Evolutionary conservation across 768 basidiomycete species (phyloP).

Genomic region (Mycena albidolilacea): DNA sequence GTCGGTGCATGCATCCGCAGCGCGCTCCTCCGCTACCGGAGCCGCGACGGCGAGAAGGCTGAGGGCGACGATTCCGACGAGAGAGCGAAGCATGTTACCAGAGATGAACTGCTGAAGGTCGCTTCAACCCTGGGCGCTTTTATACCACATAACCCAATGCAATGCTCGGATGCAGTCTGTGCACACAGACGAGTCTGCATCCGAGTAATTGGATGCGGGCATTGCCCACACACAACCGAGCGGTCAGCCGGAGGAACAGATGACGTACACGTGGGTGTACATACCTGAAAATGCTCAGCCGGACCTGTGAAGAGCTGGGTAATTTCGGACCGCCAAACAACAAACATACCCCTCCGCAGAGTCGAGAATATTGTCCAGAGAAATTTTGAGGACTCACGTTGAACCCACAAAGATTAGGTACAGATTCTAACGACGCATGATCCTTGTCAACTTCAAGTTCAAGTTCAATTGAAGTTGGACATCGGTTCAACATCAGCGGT

Average conservation of each 20-base stretch:
- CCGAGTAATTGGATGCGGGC: background rate
- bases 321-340: no score
- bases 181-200: background rate
- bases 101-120: slow-evolving; percentile 7
- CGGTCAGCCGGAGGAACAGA: slow-evolving; percentile 15
- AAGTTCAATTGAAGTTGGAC: background rate
- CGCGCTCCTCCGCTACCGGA: slow-evolving; percentile 21
- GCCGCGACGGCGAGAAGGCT: slow-evolving; percentile 12
- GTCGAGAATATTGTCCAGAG: background rate
- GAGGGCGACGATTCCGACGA: slow-evolving; percentile 15
- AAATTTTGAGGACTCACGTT: background rate
- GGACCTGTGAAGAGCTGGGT: no score
- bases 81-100: slow-evolving; percentile 24
- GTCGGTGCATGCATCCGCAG: slow-evolving; percentile 25
- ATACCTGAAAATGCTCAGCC: no score
- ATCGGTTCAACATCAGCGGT: no score
- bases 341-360: background rate
- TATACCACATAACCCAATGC: background rate
- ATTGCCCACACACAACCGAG: background rate
- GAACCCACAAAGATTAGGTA: background rate
- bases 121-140: background rate
- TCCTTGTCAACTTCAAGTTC: no score
- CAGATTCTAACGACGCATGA: background rate
- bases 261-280: background rate
- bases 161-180: background rate